Evolutionary conservation across 371 early-diverging fungal species (phyloP).

Genomic region (Apophysomyces sp.): DNA sequence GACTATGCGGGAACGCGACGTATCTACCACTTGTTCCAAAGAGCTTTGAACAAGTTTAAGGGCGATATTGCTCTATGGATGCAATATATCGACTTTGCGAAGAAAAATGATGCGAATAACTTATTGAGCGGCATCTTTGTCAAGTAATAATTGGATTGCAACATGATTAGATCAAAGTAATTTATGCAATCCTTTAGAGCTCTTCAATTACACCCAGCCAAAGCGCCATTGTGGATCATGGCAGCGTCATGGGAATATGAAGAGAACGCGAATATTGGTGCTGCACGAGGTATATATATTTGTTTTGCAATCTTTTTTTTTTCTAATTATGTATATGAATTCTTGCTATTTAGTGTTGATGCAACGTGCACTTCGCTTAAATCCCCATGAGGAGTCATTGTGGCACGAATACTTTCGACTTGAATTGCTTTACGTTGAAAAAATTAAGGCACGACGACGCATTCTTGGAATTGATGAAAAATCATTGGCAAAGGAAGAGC

Average conservation of each 20-base stretch:
- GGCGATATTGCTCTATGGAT: slow-evolving; percentile 87
- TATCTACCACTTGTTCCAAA: slow-evolving; percentile 77
- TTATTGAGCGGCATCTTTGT: slow-evolving; percentile 74
- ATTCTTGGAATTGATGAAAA: slow-evolving; percentile 68
- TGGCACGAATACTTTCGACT: slow-evolving; percentile 94
- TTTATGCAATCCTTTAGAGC: slow-evolving; percentile 53
- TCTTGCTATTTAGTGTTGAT: slow-evolving; percentile 52
- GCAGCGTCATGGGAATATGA: slow-evolving; percentile 91
- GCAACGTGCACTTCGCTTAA: slow-evolving; percentile 88
- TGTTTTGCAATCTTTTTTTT: no score
- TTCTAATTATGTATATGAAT: no score
- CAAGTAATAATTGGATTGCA: slow-evolving; percentile 40
- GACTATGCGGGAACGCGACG: slow-evolving; percentile 70
- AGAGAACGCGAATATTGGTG: slow-evolving; percentile 74
- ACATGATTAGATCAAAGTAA: neutral
- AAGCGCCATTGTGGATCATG: slow-evolving; percentile 83
- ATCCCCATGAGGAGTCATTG: slow-evolving; percentile 64
- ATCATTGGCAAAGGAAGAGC: slow-evolving; percentile 33
- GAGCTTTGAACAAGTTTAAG: slow-evolving; percentile 77
- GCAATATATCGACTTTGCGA: slow-evolving; percentile 86
- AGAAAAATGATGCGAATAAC: slow-evolving; percentile 57
- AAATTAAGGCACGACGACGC: slow-evolving; percentile 78
- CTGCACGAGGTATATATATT: slow-evolving; percentile 68
- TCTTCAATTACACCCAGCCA: slow-evolving; percentile 83
- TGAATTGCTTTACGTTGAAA: slow-evolving; percentile 87